phyloP scores from a whole-genome alignment of 1,284 basidiomycete species.

The Schizopora paradoxa region DNA sequence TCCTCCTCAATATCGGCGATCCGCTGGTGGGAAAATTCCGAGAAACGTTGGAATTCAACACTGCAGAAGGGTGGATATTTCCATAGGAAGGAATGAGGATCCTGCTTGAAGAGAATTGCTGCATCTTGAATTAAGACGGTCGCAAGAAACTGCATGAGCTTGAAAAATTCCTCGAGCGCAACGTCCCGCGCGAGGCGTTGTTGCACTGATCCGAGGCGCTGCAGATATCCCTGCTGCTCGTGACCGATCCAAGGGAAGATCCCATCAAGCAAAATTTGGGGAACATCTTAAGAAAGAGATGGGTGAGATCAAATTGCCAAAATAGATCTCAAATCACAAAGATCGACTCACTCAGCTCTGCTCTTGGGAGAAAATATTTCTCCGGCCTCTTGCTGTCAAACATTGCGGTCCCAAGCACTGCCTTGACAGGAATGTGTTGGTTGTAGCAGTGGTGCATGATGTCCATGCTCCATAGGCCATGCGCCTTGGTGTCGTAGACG shows the following conservation, averaged over 20 bases:
- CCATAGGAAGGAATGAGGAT: constrained; percentile 21
- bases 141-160: constrained; percentile 19
- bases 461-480: constrained; percentile 25
- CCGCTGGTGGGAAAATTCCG: not conserved
- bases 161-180: constrained; percentile 21
- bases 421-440: constrained; percentile 25
- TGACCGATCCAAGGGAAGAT: constrained; percentile 27
- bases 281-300: constrained; percentile 20
- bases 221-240: constrained; percentile 17
- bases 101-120: constrained; percentile 20
- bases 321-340: constrained; percentile 18
- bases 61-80: constrained; percentile 22
- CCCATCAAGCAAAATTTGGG: constrained; percentile 14
- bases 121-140: constrained; percentile 25
- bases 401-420: constrained; percentile 27
- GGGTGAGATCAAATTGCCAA: not conserved
- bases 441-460: constrained; percentile 25
- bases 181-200: constrained; percentile 17
- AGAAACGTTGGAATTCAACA: constrained; percentile 21
- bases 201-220: no score
- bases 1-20: constrained; percentile 1
- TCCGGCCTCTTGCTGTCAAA: constrained; percentile 28
- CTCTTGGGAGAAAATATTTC: constrained; percentile 25
- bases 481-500: constrained; percentile 22
- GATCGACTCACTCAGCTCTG: constrained; percentile 23